Evolutionary conservation across 169 alveolate species (phyloP), one percentile per base, ranked within the genome.

Genomic region (Ichthyophthirius multifiliis): DNA sequence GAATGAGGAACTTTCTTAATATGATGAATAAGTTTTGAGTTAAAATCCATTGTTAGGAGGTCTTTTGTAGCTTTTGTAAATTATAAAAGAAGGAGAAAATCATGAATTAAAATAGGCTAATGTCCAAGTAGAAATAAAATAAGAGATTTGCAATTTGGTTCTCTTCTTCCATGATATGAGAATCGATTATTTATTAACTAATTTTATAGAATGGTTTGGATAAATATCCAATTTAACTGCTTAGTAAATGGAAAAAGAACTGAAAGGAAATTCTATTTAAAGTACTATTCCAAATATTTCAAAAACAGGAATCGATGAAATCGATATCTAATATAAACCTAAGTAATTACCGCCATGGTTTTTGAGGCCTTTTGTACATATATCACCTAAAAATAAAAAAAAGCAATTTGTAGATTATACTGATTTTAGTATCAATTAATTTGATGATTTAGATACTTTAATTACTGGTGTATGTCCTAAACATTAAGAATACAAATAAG

Each of bases 361-460:
- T 45, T 74, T 1, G 65, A 41, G 46, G 81, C 46, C 4, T 44
- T 44, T 10, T 44, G 81, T 9, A 41, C 46, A 15, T 74, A 46
- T 15, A 44, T 74, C n/a, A 32, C 81, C 13, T n/a, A 18, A 39
- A 5, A 67, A n/a, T 31, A 78, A 31, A 43, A 48, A 32, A 65
- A 78, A 78, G 65, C 32, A 6, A 78, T 63, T 78, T 65, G 84
- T 27, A 55, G 39, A 27, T 65, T 64, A 13, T 32, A 67, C 62
- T 45, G 34, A 65, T n/a, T 47, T 12, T 23, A 71, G 31, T 75
- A 73, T 46, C 5, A 48, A 64, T 12, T 76, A 47, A 37, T 71
- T 81, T 65, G 76, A 74, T 2, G 86, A 81, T 81, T 44, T 81
- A 5, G 86, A 81, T 31, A 48, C 67, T 37, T 71, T 81, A 4